These are phyloP conservation scores for Cladophialophora carrionii DNA, from an alignment of 2,329 filamentous ascomycete species.

Conservation along the genomic window DNA sequence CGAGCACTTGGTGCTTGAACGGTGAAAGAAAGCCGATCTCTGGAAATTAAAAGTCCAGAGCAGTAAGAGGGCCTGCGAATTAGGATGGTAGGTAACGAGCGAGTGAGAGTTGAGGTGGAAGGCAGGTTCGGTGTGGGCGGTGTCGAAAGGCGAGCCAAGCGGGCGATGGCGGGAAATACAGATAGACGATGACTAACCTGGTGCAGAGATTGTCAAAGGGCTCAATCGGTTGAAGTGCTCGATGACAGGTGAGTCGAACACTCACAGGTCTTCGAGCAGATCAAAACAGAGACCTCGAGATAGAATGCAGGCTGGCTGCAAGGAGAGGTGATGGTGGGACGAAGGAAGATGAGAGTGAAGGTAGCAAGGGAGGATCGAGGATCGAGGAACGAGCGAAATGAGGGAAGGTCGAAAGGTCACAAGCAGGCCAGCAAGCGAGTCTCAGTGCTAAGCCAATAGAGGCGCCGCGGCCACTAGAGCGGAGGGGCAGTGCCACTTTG, in stretches of 20 bases:
- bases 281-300: conserved; percentile 6
- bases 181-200: conserved; percentile 26
- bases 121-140: conserved; percentile 24
- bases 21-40: neutral
- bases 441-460: neutral
- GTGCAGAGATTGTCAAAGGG: conserved; percentile 19
- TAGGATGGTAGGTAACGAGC: neutral
- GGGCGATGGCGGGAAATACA: conserved; percentile 16
- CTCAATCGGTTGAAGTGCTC: conserved; percentile 6
- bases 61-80: neutral
- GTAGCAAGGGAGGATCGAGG: conserved; percentile 9
- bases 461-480: conserved; percentile 2
- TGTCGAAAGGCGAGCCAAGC: conserved; percentile 16
- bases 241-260: conserved; percentile 34
- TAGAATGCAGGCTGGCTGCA: conserved; percentile 2
- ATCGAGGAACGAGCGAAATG: conserved; percentile 10
- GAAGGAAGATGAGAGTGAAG: conserved; percentile 12
- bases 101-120: conserved; percentile 15
- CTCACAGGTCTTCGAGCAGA: conserved; percentile 27
- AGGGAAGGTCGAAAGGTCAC: conserved; percentile 6
- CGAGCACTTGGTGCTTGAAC: neutral
- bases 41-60: neutral
- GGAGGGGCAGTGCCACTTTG: conserved; percentile 10
- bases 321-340: conserved; percentile 6
- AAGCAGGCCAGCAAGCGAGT: conserved; percentile 4